Base-by-base conservation (phyloP, 2,329 filamentous ascomycete species). In the Beauveria scarabaeidicola region DNA sequence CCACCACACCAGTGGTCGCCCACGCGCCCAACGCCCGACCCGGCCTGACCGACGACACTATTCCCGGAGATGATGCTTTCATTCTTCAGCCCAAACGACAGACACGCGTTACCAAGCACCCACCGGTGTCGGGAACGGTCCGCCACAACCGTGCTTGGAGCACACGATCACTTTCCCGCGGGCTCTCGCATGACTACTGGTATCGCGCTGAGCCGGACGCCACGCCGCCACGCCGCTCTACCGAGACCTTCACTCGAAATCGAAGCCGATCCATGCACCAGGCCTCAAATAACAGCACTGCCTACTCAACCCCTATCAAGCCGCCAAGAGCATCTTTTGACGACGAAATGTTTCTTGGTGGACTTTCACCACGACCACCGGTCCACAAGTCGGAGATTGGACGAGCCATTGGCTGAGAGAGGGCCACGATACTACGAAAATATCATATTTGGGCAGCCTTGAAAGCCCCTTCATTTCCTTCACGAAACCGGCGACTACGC, bases 11-110 rank as follows among this genome's bases (percentile, higher is more conserved):
- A 1, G 77, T 84, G 10, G 73, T 84, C 29, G 83, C 83, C 13
- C 75, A 78, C 52, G 84, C 84, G 7, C 84, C 84, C 13, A 87
- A 87, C 64, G 76, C 84, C n/a, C 75, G 84, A 21, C 77, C 77
- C 1, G 84, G 84, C 17, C 75, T 87, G 6, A 87, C 84, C 2
- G 84, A 87, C 62, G 82, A 86, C 64, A 70, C 78, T 1, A 69
- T 86, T 3, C 82, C 83, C 5, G 84, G 84, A 38, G 84, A 82
- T 61, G 79, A 80, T 50, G 81, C 84, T 3, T 87, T 84, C 63
- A 69, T 87, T 32, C 70, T 78, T 8, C 72, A 75, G 11, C 73
- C 79, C 1, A 84, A 78, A 68, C 77, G 81, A 11, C 78, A 81
- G 15, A 74, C 77, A 4, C 77, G 82, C 19, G 70, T 85, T 4